Evolutionary conservation across 2,329 filamentous ascomycete genomes (phyloP), one percentile per base, ranked within the genome.

Genomic region (Penicillium crustosum): DNA sequence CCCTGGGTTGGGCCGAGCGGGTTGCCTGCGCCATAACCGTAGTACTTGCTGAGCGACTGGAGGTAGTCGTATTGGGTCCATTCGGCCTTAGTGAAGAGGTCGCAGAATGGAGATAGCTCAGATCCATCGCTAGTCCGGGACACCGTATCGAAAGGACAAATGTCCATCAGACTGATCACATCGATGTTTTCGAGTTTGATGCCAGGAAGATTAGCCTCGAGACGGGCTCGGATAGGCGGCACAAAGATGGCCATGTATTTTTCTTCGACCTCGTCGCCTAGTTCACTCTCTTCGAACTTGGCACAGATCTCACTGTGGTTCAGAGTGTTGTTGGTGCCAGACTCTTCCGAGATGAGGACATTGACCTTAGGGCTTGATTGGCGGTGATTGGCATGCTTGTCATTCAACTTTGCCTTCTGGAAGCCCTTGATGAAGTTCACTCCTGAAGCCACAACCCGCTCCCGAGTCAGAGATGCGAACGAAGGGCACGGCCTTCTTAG

Each of bases 101-200:
- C 70, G 74, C 93, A 97, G 75, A 96, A 95, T 0, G 80, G 77
- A 0, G 91, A 91, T 10, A 88, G 72, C 5, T 70, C 71, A 19
- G 75, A 80, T 5, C 78, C 82, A 3, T 81, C 75, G 0, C 75
- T 69, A 6, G 84, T 79, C 6, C 55, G 43, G 9, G 88, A 86
- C n/a, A 96, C 86, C 0, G 90, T 93, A 65, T 89, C 83, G 76
- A 91, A 96, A 0, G 93, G 88, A 68, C 93, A 97, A 59, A 96
- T 80, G 67, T 96, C 91, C 91, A 97, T 96, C 35, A 97, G 72
- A 57, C 82, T 83, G 56, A 92, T 78, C 0, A 86, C 84, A 35
- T 93, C 86, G 1, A 77, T 68, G 13, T 80, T 70, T 3, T 82
- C 84, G 42, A 96, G 73, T 60, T 89, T 85, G 6, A 84, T 86